Conservation (phyloP, 495 filamentous ascomycete species). For the Neurospora sp. region DNA sequence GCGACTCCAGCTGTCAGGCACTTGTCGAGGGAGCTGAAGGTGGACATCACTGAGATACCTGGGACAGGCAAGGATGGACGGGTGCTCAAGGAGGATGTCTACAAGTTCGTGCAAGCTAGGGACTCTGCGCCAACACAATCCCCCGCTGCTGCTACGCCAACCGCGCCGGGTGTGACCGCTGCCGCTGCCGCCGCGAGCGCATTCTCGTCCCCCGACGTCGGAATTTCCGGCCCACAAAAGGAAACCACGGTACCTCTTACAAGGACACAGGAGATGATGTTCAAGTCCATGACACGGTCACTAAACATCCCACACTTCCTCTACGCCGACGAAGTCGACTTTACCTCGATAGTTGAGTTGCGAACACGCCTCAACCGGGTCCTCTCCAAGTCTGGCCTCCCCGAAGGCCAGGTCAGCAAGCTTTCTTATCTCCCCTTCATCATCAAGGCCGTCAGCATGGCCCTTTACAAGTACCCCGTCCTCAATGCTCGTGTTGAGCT, state of each 20-base stretch:
- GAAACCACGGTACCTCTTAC: slow-evolving; percentile 61
- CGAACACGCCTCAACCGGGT: slow-evolving; percentile 58
- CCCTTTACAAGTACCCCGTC: slow-evolving; percentile 69
- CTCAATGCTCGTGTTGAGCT: slow-evolving; percentile 77
- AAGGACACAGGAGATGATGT: slow-evolving; percentile 83
- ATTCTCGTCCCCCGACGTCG: slow-evolving; percentile 5
- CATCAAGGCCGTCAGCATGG: slow-evolving; percentile 84
- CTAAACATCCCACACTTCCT: slow-evolving; percentile 88
- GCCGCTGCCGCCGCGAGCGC: slow-evolving; percentile 4
- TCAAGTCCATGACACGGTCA: slow-evolving; percentile 94
- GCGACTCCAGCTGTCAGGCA: slow-evolving; percentile 93
- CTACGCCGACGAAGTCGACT: slow-evolving; percentile 77
- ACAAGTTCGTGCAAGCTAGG: slow-evolving; percentile 48
- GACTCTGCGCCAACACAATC: slow-evolving; percentile 13
- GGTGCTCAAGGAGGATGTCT: slow-evolving; percentile 90
- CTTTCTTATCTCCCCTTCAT: slow-evolving; percentile 89
- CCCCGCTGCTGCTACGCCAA: not conserved
- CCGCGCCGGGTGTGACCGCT: not conserved
- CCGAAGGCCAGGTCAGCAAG: slow-evolving; percentile 39
- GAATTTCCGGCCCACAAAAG: slow-evolving; percentile 36
- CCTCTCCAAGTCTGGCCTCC: slow-evolving; percentile 31
- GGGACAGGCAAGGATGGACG: slow-evolving; percentile 90
- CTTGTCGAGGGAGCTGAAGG: slow-evolving; percentile 61
- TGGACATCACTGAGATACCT: slow-evolving; percentile 64
- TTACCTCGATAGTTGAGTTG: slow-evolving; percentile 59